Base-by-base conservation (phyloP, 2,329 filamentous ascomycete genomes). In the Pseudogymnoascus sp. region DNA sequence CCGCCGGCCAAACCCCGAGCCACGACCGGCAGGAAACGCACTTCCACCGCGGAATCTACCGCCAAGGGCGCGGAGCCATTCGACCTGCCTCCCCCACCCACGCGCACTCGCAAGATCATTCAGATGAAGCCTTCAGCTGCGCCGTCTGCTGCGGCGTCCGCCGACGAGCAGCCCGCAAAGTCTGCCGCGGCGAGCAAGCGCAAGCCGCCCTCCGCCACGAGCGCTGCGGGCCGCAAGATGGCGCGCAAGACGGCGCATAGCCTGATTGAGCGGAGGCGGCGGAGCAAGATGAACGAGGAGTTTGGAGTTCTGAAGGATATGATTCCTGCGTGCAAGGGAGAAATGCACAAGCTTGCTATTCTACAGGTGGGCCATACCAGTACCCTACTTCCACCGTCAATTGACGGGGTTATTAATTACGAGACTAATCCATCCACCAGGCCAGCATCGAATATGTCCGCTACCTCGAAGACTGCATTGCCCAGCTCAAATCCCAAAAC, bases 261-360 rank as follows among this genome's bases (percentile, higher is more conserved):
- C 71, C 77, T 97, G 68, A 99, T 97, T 69, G 95, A 99, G 78
- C 82, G 95, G 53, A 80, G 93, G 64, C 80, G 95, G 70, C 82
- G 95, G 66, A 96, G 91, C 11, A 99, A 97, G 80, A 99, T 97
- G 93, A 97, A 99, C 70, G 93, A 97, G 74, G 95, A 97, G 77
- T 97, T 97, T 77, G 89, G 86, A 1, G 89, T 96, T 14, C 78
- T 97, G 68, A 97, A 97, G 77, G 85, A 88, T 70, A 92, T 99
- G 90, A 96, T 97, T 64, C 95, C 95, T 0, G 93, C 95, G 1
- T 97, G 95, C 75, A 86, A 84, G n/a, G 93, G 92, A 6, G 93
- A 97, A 72, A 97, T 97, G 95, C 95, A 97, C 76, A 99, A 99
- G 77, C 79, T 97, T 64, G 92, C 93, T 14, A 97, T 97, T 69